Base-by-base conservation (phyloP, 1,284 basidiomycete genomes). In the Laetiporus sulphureus region DNA sequence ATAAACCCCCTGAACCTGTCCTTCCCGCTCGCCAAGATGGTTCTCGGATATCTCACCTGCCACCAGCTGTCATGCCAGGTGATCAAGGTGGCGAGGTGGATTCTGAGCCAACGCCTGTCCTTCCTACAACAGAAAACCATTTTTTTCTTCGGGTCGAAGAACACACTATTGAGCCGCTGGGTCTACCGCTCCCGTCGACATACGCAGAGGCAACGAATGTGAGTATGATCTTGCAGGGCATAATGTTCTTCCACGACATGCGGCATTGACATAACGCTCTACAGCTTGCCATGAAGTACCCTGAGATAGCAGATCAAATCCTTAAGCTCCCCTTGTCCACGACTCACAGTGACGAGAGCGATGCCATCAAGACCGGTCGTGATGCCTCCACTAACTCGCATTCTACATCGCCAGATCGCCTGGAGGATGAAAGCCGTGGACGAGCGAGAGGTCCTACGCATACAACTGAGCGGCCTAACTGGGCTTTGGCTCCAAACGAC, bases 161-260 rank as follows among this genome's bases (percentile, higher is more conserved):
- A 32, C 38, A 42, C 20, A 41, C 32, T 12, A 53, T 52, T 16
- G 45, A 48, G 31, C 44, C 47, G 6, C 24, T 52, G 4, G 47
- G 42, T 13, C 24, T 54, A 7, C 50, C 51, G 6, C 41, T 46
- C 2, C 51, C 56, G 5, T 35, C 47, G 4, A 59, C 58, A 18
- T 59, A 56, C 31, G 56, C 58, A 3, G 55, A 57, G 16, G 55
- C 54, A 2, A 54, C 53, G 21, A 54, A 58, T 30, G 58, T 58
- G 19, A 50, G 58, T 49, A 3, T 8, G n/a, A 23, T n/a, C 6
- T 13, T 13, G 7, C 25, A 27, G 25, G 15, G 3, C n/a, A 13
- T 23, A 22, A 12, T 33, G 19, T 6, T 29, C 21, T 19, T n/a
- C n/a, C 18, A 12, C 23, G 16, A n/a, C 24, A 20, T 27, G 25